Evolutionary conservation across 2,329 filamentous ascomycete species (phyloP).

Genomic region (Fusarium buharicum): DNA sequence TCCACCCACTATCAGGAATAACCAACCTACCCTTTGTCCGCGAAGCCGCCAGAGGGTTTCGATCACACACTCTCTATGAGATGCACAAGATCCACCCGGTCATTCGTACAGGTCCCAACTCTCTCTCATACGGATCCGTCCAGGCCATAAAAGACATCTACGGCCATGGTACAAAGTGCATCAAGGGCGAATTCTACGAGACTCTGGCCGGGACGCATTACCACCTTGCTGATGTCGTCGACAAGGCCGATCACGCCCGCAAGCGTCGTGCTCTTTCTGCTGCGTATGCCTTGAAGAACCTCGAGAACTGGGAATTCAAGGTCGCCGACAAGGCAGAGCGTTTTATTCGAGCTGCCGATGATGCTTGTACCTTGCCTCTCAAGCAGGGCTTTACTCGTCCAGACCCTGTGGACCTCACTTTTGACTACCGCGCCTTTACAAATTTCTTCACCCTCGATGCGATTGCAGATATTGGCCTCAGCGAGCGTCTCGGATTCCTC

Average conservation of each 20-base stretch:
- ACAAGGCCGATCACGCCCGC: constrained; percentile 61
- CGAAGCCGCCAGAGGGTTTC: constrained; percentile 48
- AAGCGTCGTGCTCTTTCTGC: constrained; percentile 62
- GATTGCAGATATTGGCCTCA: constrained; percentile 66
- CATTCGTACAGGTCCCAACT: constrained; percentile 45
- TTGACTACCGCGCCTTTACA: constrained; percentile 62
- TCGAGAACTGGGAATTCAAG: constrained; percentile 65
- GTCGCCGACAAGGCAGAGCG: constrained; percentile 62
- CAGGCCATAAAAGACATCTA: constrained; percentile 51
- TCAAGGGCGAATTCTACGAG: constrained; percentile 61
- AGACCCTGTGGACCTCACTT: constrained; percentile 53
- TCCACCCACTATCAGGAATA: constrained; percentile 39
- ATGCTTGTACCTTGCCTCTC: constrained; percentile 53
- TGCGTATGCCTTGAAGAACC: constrained; percentile 64
- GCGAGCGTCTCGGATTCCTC: constrained; percentile 61
- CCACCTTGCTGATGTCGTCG: constrained; percentile 63
- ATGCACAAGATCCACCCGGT: constrained; percentile 57
- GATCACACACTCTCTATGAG: constrained; percentile 59
- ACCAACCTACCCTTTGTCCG: constrained; percentile 37
- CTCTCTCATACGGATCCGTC: constrained; percentile 40
- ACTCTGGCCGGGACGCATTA: constrained; percentile 59
- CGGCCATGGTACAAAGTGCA: constrained; percentile 59
- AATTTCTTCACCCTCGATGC: constrained; percentile 68
- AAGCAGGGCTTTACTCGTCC: constrained; percentile 43
- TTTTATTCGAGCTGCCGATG: constrained; percentile 57